Evolutionary conservation across 805 yeast species (phyloP).

Genomic region (Kregervanrija delftensis): DNA sequence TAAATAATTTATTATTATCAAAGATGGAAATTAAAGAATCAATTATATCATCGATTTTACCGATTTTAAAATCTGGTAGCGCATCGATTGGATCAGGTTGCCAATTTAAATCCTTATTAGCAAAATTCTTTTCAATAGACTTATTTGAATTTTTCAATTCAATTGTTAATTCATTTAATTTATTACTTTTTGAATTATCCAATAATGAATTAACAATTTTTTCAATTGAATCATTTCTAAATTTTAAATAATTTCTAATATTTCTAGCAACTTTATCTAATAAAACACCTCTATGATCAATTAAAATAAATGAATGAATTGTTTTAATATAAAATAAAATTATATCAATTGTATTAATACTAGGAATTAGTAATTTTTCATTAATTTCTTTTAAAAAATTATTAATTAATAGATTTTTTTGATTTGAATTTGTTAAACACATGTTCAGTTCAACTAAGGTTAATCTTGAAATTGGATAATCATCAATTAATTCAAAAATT

Average conservation of each 20-base stretch:
- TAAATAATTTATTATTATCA: conserved; percentile 60
- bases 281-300: conserved; percentile 86
- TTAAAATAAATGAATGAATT: conserved; percentile 58
- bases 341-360: conserved; percentile 70
- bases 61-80: conserved; percentile 70
- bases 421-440: conserved; percentile 41
- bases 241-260: conserved; percentile 62
- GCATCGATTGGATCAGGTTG: conserved; percentile 86
- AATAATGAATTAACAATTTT: conserved; percentile 69
- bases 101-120: conserved; percentile 53
- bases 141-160: conserved; percentile 33
- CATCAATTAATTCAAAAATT: conserved; percentile 48
- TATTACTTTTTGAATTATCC: conserved; percentile 29
- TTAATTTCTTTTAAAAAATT: conserved; percentile 41
- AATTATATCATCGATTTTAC: conserved; percentile 56
- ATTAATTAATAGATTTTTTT: conserved; percentile 45
- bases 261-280: conserved; percentile 74
- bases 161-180: conserved; percentile 45
- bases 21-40: conserved; percentile 66
- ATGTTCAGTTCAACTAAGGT: conserved; percentile 53
- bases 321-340: conserved; percentile 64
- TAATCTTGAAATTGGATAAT: conserved; percentile 44
- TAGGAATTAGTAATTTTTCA: conserved; percentile 60
- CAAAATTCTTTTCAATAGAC: conserved; percentile 24
- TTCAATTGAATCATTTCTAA: conserved; percentile 65